Evolutionary conservation across 2,329 filamentous ascomycete species (phyloP).

Genomic region (Dissoconium aciculare): DNA sequence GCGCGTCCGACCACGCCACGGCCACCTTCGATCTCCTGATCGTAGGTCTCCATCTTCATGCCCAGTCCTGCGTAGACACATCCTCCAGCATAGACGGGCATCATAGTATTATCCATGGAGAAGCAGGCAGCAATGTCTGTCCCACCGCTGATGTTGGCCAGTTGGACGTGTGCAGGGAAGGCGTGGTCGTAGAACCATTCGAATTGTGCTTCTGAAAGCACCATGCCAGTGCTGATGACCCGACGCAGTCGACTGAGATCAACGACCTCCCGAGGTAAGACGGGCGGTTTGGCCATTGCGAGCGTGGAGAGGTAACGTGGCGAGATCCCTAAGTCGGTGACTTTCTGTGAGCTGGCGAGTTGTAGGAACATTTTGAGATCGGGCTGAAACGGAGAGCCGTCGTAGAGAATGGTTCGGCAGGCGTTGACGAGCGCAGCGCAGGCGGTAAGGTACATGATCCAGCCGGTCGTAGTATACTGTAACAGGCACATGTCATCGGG

Average conservation of each 20-base stretch:
- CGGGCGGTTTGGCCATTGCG: slow-evolving; percentile 43
- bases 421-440: slow-evolving; percentile 47
- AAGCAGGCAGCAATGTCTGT: slow-evolving; percentile 60
- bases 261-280: slow-evolving; percentile 43
- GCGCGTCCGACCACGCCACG: slow-evolving; percentile 33
- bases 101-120: slow-evolving; percentile 50
- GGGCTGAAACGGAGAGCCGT: slow-evolving; percentile 66
- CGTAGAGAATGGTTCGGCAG: slow-evolving; percentile 54
- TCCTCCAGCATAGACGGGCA: slow-evolving; percentile 48
- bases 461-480: slow-evolving; percentile 55
- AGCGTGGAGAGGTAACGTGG: slow-evolving; percentile 65
- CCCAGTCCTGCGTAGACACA: slow-evolving; percentile 41
- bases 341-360: slow-evolving; percentile 46
- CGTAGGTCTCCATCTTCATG: slow-evolving; percentile 45
- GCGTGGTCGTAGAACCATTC: slow-evolving; percentile 65
- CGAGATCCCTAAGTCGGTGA: slow-evolving; percentile 60
- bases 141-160: slow-evolving; percentile 62
- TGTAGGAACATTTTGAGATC: slow-evolving; percentile 48
- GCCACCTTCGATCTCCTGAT: slow-evolving; percentile 34
- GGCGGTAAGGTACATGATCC: slow-evolving; percentile 72
- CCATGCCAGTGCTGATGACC: slow-evolving; percentile 68
- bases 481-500: slow-evolving; percentile 28
- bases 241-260: slow-evolving; percentile 46
- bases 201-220: slow-evolving; percentile 59
- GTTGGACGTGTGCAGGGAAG: slow-evolving; percentile 52